A percentile compares a stretch with the other conserved stretches of the same genome.
These are phyloP conservation scores for Pezicula radicicola DNA, from an alignment of 2,329 filamentous ascomycete species.

Conservation along the genomic window DNA sequence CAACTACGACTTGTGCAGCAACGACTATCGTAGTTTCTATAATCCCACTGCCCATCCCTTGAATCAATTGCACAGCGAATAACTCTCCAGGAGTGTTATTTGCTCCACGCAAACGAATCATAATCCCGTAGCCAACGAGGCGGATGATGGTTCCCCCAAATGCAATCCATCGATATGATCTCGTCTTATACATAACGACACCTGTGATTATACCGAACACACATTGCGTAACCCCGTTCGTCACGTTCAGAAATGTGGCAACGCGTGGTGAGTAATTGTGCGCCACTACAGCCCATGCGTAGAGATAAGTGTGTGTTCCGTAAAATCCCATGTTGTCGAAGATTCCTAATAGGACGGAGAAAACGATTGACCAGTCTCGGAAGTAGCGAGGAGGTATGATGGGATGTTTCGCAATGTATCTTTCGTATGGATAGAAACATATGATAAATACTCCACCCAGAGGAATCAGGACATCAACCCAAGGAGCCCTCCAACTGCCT, in stretches of 20 bases:
- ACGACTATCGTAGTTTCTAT: conserved; percentile 39
- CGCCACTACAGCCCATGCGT: conserved; percentile 41
- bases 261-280: conserved; percentile 35
- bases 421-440: conserved; percentile 43
- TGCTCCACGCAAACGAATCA: conserved; percentile 41
- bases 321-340: conserved; percentile 40
- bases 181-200: conserved; percentile 35
- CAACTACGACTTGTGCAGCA: conserved; percentile 39
- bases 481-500: conserved; percentile 32
- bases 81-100: conserved; percentile 39
- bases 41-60: conserved; percentile 43
- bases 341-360: conserved; percentile 35
- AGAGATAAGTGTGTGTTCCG: conserved; percentile 43
- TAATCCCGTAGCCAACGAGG: conserved; percentile 44
- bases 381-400: conserved; percentile 43
- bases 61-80: conserved; percentile 42
- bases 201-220: conserved; percentile 36
- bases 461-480: conserved; percentile 39
- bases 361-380: conserved; percentile 35
- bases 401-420: conserved; percentile 37
- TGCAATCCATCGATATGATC: conserved; percentile 43
- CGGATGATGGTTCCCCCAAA: conserved; percentile 38
- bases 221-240: conserved; percentile 33
- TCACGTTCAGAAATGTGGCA: conserved; percentile 25
- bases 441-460: conserved; percentile 38